phyloP scores from a whole-genome alignment of 345 rosid species.

The Lepidium aucheri region DNA sequence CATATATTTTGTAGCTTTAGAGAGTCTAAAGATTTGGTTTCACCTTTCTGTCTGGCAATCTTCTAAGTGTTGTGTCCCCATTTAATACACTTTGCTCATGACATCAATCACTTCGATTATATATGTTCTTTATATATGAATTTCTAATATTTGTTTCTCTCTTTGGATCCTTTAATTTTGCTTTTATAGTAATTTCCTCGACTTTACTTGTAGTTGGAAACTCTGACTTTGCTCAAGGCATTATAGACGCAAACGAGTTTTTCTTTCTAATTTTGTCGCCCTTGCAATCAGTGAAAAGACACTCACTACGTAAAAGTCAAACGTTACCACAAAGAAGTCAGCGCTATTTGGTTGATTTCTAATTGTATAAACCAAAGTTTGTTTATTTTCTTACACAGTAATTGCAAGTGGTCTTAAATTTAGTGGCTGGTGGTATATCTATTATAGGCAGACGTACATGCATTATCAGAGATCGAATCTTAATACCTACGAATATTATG shows the following conservation, averaged over 20 bases:
- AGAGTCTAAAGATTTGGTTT: conserved; percentile 22
- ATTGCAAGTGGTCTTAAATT: too few relatives aligned
- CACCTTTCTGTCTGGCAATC: conserved; percentile 21
- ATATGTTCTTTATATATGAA: background rate
- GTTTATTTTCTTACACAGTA: too few relatives aligned
- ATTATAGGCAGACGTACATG: too few relatives aligned
- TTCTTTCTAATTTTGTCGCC: conserved; percentile 4
- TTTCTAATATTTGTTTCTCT: background rate
- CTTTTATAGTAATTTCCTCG: background rate
- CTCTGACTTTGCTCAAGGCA: conserved; percentile 29
- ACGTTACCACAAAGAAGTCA: background rate
- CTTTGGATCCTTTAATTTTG: background rate
- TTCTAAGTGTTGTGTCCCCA: background rate
- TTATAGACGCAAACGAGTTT: conserved; percentile 4
- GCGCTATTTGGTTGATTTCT: conserved; percentile 19
- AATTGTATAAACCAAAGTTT: background rate
- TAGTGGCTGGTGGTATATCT: too few relatives aligned
- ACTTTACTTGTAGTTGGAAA: conserved; percentile 24
- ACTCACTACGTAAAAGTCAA: conserved; percentile 2
- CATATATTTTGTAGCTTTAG: background rate
- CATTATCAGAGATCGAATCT: too few relatives aligned
- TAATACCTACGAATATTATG: too few relatives aligned
- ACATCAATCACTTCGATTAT: conserved; percentile 2
- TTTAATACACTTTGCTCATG: conserved; percentile 1
- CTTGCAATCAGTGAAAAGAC: background rate